Conservation (phyloP, 257 asterid genomes). For the Gardenia jasminoides region DNA sequence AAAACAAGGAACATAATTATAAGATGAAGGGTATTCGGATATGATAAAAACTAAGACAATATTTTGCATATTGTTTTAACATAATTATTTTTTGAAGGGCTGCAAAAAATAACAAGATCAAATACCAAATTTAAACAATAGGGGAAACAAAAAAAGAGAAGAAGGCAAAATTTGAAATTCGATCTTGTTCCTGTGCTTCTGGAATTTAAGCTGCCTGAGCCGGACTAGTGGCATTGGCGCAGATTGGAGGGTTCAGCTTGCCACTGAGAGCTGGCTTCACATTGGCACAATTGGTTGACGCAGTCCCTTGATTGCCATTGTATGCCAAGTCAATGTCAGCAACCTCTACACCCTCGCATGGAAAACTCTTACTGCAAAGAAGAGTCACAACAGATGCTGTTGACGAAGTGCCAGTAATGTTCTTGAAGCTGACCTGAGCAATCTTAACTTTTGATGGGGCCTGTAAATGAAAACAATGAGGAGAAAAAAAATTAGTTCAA, state of each 20-base stretch:
- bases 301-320: conserved; percentile 29
- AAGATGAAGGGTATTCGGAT: too few species aligned
- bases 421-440: conserved; percentile 21
- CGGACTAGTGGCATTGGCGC: neutral
- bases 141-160: neutral
- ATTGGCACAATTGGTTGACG: conserved; percentile 37
- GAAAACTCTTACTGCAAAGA: conserved; percentile 40
- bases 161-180: too few species aligned
- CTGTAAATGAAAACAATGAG: neutral
- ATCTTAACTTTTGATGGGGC: conserved; percentile 24
- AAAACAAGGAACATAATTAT: too few species aligned
- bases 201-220: too few species aligned
- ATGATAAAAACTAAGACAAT: too few species aligned
- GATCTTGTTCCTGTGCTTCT: neutral
- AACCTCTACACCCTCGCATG: conserved; percentile 41
- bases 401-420: conserved; percentile 39
- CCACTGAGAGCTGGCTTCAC: conserved; percentile 41
- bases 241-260: conserved; percentile 34
- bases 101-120: too few species aligned
- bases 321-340: conserved; percentile 42
- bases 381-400: conserved; percentile 26
- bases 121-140: too few species aligned
- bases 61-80: too few species aligned
- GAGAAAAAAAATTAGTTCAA: neutral
- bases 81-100: too few species aligned